Percentiles rank a stretch among this genome's conserved stretches.
phyloP scores from a whole-genome alignment of 2,329 filamentous ascomycete genomes.

The Penicillium aurantiogriseum region DNA sequence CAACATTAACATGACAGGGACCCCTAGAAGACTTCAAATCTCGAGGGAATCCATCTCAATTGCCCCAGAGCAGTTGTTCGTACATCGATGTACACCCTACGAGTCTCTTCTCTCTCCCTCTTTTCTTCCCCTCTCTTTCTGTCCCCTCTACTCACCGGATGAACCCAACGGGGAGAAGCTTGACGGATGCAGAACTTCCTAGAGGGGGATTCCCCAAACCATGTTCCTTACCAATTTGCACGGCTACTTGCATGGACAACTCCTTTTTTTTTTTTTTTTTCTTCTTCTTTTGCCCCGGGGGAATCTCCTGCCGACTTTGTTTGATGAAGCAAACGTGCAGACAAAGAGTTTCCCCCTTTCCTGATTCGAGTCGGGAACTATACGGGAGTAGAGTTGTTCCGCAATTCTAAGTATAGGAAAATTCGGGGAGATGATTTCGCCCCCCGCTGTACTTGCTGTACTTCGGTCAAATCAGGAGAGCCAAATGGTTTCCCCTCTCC shows the following conservation, averaged over 20 bases:
- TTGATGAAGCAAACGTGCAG: slow-evolving; percentile 30
- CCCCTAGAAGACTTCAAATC: not conserved
- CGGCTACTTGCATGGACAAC: slow-evolving; percentile 26
- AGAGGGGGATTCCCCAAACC: slow-evolving; percentile 13
- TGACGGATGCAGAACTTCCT: not conserved
- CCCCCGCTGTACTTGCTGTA: slow-evolving; percentile 7
- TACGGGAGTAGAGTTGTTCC: not conserved
- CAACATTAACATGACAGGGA: slow-evolving; percentile 2
- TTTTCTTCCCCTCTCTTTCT: not conserved
- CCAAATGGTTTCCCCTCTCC: slow-evolving; percentile 4
- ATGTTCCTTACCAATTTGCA: slow-evolving; percentile 24
- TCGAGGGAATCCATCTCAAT: not conserved
- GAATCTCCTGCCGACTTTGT: slow-evolving; percentile 24
- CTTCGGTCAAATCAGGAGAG: not conserved
- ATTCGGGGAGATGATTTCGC: slow-evolving; percentile 20
- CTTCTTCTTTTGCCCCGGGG: not conserved
- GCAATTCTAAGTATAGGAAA: slow-evolving; percentile 2
- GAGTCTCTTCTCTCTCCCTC: not conserved
- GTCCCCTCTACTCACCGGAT: not conserved
- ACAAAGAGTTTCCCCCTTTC: slow-evolving; percentile 16
- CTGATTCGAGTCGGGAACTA: not conserved
- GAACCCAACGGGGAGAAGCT: not conserved
- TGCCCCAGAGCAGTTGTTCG: not conserved
- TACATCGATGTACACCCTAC: not conserved
- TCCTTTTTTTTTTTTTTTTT: slow-evolving; percentile 2